Evolutionary conservation across 768 basidiomycete genomes (phyloP).

Genomic region (Trametes maxima): DNA sequence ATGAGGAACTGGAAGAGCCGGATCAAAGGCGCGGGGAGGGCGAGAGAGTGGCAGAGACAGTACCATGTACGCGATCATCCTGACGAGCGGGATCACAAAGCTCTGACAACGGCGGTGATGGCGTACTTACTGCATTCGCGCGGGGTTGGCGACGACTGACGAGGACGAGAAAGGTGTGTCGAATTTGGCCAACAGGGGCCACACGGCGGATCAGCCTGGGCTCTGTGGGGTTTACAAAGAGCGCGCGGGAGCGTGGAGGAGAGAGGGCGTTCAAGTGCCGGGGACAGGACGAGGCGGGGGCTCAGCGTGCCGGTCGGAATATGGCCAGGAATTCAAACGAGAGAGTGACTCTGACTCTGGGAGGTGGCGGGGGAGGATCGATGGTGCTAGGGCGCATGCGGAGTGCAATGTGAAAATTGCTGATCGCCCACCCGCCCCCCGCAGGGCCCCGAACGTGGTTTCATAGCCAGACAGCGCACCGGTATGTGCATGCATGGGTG

Average conservation of each 20-base stretch:
- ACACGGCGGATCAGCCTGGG: constrained; percentile 3
- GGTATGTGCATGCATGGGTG: no score
- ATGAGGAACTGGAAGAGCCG: background rate
- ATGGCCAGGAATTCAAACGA: no score
- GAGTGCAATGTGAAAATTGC: constrained; percentile 12
- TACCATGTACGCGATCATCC: constrained; percentile 10
- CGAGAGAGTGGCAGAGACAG: constrained; percentile 5
- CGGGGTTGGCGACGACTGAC: background rate
- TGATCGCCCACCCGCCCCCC: background rate
- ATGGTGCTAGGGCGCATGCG: constrained; percentile 14
- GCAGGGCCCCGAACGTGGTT: background rate
- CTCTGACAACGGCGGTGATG: constrained; percentile 15
- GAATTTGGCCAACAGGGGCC: constrained; percentile 1
- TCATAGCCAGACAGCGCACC: background rate
- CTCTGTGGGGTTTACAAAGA: background rate
- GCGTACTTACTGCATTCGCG: constrained; percentile 9
- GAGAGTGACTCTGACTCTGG: no score
- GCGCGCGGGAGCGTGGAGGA: background rate
- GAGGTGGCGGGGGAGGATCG: constrained; percentile 11
- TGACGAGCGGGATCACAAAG: constrained; percentile 7
- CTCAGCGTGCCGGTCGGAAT: background rate
- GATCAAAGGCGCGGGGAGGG: constrained; percentile 12
- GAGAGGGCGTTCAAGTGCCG: background rate
- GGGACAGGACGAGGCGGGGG: background rate
- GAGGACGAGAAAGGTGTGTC: background rate